Percentiles rank a stretch among this genome's conserved stretches.
Conservation (phyloP, 2,329 filamentous ascomycete species). For the Lecanicillium sp. region DNA sequence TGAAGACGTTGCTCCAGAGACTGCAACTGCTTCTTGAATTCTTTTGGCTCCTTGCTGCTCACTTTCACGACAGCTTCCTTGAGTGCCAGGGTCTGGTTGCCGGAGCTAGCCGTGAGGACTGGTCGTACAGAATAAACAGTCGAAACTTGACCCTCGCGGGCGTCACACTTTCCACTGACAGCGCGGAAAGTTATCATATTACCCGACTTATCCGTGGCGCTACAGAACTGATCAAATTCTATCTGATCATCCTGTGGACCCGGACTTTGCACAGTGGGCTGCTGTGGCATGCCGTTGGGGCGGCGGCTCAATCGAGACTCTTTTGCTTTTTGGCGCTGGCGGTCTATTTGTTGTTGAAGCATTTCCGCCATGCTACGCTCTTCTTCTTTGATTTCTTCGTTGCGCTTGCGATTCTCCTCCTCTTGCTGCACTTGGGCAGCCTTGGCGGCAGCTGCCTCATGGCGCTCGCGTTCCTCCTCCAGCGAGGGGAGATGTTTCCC, state of each 20-base stretch:
- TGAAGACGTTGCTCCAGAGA: conserved; percentile 71
- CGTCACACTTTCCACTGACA: conserved; percentile 61
- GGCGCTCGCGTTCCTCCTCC: conserved; percentile 78
- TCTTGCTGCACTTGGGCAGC: conserved; percentile 49
- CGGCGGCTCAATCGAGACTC: conserved; percentile 57
- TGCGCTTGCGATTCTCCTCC: conserved; percentile 43
- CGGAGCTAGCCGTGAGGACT: conserved; percentile 45
- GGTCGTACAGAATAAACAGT: conserved; percentile 67
- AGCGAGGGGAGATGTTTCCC: conserved; percentile 75
- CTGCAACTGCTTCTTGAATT: conserved; percentile 70
- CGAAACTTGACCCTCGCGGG: conserved; percentile 59
- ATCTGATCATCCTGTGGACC: conserved; percentile 29
- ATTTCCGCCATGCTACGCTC: conserved; percentile 62
- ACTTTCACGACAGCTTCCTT: conserved; percentile 61
- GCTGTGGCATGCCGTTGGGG: conserved; percentile 24
- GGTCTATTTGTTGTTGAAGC: conserved; percentile 64
- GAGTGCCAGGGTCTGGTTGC: conserved; percentile 59
- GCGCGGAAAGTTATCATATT: conserved; percentile 60
- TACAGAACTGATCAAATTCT: conserved; percentile 61
- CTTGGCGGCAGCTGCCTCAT: conserved; percentile 64
- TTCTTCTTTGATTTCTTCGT: conserved; percentile 57
- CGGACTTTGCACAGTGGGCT: conserved; percentile 19
- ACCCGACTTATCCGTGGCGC: conserved; percentile 54
- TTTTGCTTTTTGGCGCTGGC: conserved; percentile 56
- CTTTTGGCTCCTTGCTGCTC: conserved; percentile 47